Evolutionary conservation across 116 monocot genomes (phyloP), one percentile per base, ranked within the genome.

Genomic region (Posidonia oceanica): DNA sequence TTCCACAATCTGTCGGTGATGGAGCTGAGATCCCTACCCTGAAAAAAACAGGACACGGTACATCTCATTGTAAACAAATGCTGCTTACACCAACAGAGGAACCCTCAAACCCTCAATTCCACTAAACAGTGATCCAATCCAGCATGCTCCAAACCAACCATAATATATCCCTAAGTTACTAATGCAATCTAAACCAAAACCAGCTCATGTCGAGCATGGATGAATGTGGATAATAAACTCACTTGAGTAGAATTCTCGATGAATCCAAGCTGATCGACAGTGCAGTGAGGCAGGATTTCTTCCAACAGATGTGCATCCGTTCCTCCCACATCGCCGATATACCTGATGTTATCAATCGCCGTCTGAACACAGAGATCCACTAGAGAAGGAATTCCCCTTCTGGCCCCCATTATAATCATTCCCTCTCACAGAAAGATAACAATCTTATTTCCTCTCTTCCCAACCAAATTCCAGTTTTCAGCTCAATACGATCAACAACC

Each of bases 1-100:
- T 82, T 92, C 97, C 97, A 97, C 59, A 92, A 52, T 5, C 52
- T 70, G 74, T 97, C 80, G 2, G 97, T 97, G 53, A 97, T 80
- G 0, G 82, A 72, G 61, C 85, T 97, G 36, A 97, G 83, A 69
- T 97, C 97, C 71, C 79, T 82, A 36, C 74, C 87, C 93, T 92
- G 70, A 38, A 80, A 60, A 22, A 14, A 1, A 48, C 48, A 48
- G 2, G 48, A 12, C 48, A 48, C 1, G 8, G 7, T 12, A 48
- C 8, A 48, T 48, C 12, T 48, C 48, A 48, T 48, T 4, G 8
- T 29, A 48, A 48, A 10, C 48, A 4, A 48, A 48, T 48, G 48
- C 48, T 10, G 7, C 48, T 10, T 48, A 12, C 8, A 17, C 58
- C 58, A 58, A 18, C 58, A 58, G 0, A 58, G 6, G 58, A 58